Percentiles rank a stretch among this genome's conserved stretches.
These are phyloP conservation scores for Oryza coarctata DNA, from an alignment of 176 grass and related monocot species.

Conservation along the genomic window DNA sequence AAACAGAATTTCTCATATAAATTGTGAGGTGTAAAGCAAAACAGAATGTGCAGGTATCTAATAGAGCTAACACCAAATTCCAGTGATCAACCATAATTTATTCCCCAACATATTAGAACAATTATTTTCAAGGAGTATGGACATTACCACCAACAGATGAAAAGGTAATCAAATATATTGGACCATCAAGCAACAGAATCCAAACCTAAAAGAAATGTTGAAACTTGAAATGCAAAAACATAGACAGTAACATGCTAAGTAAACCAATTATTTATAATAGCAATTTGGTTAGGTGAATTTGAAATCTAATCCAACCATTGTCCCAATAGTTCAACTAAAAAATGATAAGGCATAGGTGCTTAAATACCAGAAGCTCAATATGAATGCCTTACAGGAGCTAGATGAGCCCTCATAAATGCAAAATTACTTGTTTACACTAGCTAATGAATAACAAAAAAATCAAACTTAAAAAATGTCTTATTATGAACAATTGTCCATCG, in stretches of 20 bases:
- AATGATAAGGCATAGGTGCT: neutral
- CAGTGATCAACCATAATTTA: slow-evolving; percentile 4
- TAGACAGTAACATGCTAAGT: neutral
- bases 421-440: slow-evolving; percentile 9
- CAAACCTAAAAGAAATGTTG: neutral
- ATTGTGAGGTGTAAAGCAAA: neutral
- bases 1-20: neutral
- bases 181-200: neutral
- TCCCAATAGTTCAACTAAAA: neutral
- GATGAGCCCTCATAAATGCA: neutral
- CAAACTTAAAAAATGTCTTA: neutral
- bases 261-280: neutral
- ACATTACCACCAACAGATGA: neutral
- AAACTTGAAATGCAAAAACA: neutral
- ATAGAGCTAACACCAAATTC: neutral
- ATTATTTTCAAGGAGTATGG: neutral
- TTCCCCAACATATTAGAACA: neutral
- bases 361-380: neutral
- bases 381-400: neutral
- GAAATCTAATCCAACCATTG: neutral
- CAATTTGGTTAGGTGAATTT: slow-evolving; percentile 5
- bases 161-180: neutral
- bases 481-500: neutral
- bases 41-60: neutral
- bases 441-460: neutral